phyloP scores from a whole-genome alignment of 495 filamentous ascomycete genomes.

The Acidomyces sp. region DNA sequence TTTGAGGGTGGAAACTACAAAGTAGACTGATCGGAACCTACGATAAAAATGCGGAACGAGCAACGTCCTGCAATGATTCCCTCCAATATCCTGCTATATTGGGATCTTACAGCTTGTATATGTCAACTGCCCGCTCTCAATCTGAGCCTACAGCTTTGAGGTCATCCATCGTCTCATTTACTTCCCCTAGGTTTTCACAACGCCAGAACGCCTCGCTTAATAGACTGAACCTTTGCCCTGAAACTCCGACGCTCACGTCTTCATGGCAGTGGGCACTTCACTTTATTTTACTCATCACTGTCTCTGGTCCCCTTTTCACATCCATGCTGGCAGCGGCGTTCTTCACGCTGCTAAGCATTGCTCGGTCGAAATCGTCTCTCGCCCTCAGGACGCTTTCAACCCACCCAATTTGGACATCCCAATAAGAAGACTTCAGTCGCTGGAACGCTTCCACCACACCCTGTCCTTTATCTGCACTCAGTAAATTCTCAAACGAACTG shows the following conservation, averaged over 20 bases:
- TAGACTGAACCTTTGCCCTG: too few species aligned
- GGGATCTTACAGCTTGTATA: too few species aligned
- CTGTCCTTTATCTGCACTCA: conserved; percentile 59
- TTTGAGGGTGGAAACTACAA: too few species aligned
- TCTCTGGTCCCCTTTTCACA: conserved; percentile 64
- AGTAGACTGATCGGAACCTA: too few species aligned
- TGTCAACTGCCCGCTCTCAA: too few species aligned
- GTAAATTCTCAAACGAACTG: conserved; percentile 60
- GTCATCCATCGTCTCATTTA: not conserved
- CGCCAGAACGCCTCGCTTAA: conserved; percentile 7
- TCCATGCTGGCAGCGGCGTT: conserved; percentile 71
- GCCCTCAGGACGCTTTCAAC: conserved; percentile 83
- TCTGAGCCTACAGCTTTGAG: too few species aligned
- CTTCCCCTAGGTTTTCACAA: too few species aligned
- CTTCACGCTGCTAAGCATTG: conserved; percentile 77
- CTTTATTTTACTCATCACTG: conserved; percentile 81
- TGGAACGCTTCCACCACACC: conserved; percentile 62
- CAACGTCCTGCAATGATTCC: too few species aligned
- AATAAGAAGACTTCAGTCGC: conserved; percentile 70
- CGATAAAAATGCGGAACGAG: too few species aligned
- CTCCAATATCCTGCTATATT: too few species aligned
- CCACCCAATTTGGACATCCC: conserved; percentile 91
- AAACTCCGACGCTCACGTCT: too few species aligned
- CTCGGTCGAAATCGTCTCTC: conserved; percentile 85
- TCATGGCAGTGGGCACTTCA: too few species aligned